phyloP scores from a whole-genome alignment of 2,329 filamentous ascomycete genomes.

The Penicillium sp. region DNA sequence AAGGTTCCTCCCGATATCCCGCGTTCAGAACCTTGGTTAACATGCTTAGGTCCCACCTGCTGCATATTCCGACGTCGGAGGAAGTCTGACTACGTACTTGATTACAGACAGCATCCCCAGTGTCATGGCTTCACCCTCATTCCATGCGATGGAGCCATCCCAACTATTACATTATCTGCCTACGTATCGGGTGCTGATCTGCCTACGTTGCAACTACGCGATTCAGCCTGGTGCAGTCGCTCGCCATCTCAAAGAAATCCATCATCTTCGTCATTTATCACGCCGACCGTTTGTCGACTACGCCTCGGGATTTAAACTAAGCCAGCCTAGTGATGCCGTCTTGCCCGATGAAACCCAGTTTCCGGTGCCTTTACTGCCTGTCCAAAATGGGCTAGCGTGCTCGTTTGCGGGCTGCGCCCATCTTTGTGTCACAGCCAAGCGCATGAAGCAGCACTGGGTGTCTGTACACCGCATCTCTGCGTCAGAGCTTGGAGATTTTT shows the following conservation, averaged over 20 bases:
- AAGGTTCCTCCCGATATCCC: no score
- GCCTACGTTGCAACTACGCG: constrained; percentile 20
- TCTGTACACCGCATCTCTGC: constrained; percentile 16
- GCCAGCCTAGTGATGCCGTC: constrained; percentile 18
- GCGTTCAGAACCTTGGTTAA: no score
- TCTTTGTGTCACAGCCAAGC: constrained; percentile 30
- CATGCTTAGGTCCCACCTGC: no score
- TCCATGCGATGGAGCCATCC: background rate
- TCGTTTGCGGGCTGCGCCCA: constrained; percentile 20
- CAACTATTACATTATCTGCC: constrained; percentile 16
- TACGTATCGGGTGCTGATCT: background rate
- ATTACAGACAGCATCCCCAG: no score
- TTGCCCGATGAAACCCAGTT: constrained; percentile 18
- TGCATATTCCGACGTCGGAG: no score
- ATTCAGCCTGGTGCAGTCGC: constrained; percentile 23
- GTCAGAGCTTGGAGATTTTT: constrained; percentile 13
- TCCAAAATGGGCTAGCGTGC: constrained; percentile 25
- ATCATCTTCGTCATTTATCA: constrained; percentile 14
- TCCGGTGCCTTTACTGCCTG: constrained; percentile 25
- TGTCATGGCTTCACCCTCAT: background rate
- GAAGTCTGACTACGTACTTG: no score
- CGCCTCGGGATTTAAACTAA: constrained; percentile 14
- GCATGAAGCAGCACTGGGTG: constrained; percentile 34
- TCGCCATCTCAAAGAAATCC: constrained; percentile 32
- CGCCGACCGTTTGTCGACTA: constrained; percentile 9